Percentiles rank a stretch among this genome's conserved stretches.
These are phyloP conservation scores for Emericellopsis terricola DNA, from an alignment of 495 filamentous ascomycete species.

Conservation along the genomic window DNA sequence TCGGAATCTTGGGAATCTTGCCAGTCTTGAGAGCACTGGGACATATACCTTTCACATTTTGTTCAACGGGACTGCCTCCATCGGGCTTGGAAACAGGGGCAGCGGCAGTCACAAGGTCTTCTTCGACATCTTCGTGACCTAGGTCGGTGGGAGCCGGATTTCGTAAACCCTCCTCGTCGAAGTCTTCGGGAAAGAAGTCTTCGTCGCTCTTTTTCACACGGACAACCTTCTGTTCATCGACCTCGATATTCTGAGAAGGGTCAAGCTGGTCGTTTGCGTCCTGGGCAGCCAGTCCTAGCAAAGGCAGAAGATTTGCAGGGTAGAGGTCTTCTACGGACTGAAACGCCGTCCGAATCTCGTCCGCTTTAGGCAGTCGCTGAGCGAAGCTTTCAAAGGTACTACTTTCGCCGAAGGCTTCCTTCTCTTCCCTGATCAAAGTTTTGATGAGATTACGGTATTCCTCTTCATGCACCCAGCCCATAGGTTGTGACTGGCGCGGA, in stretches of 20 bases:
- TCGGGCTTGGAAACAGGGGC: too few species aligned
- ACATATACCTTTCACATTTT: conserved; percentile 7
- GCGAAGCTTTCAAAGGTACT: conserved; percentile 47
- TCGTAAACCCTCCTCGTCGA: conserved; percentile 30
- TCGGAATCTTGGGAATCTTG: conserved; percentile 6
- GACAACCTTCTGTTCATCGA: conserved; percentile 26
- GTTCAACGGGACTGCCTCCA: not conserved
- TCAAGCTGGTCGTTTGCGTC: conserved; percentile 8
- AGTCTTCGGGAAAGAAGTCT: conserved; percentile 29
- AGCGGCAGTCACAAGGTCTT: too few species aligned
- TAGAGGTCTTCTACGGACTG: conserved; percentile 80
- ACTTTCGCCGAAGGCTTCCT: conserved; percentile 25
- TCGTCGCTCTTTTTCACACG: conserved; percentile 20
- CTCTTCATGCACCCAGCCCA: conserved; percentile 82
- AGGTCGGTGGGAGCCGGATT: conserved; percentile 1
- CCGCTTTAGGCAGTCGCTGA: conserved; percentile 27
- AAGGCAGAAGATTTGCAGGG: conserved; percentile 39
- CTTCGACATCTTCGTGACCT: too few species aligned
- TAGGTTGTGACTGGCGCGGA: conserved; percentile 43
- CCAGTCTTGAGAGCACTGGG: conserved; percentile 8
- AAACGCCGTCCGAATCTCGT: conserved; percentile 49
- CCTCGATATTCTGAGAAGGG: conserved; percentile 15
- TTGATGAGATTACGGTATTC: conserved; percentile 51
- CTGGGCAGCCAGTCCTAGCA: conserved; percentile 19
- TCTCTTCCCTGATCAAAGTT: conserved; percentile 44